These are phyloP conservation scores for Bolboschoenoplectus hybrid DNA, from an alignment of 202 grass and related monocot species.

Conservation along the genomic window DNA sequence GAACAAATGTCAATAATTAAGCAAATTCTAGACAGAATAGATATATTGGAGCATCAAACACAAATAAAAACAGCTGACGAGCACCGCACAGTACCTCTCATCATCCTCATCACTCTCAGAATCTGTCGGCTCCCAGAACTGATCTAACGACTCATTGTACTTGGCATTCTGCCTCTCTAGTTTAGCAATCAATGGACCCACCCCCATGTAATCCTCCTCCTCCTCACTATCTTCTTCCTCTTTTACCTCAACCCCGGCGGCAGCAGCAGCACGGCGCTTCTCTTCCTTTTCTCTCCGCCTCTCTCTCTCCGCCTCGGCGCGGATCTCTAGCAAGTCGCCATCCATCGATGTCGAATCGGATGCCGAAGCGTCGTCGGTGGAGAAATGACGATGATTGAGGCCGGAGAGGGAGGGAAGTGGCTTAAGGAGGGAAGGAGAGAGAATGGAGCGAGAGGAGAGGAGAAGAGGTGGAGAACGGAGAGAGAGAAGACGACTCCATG, in stretches of 20 bases:
- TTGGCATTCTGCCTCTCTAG: slow-evolving; percentile 56
- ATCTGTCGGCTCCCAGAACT: slow-evolving; percentile 75
- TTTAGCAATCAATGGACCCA: slow-evolving; percentile 73
- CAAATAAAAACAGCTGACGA: too few species aligned
- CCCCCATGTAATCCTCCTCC: slow-evolving; percentile 74
- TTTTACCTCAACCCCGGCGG: slow-evolving; percentile 15
- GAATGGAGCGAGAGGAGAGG: background rate
- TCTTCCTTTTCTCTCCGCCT: slow-evolving; percentile 50
- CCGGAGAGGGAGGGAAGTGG: slow-evolving; percentile 43
- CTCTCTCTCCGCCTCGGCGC: slow-evolving; percentile 65
- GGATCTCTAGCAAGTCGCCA: slow-evolving; percentile 53
- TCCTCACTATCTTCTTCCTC: slow-evolving; percentile 29
- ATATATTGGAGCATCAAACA: background rate
- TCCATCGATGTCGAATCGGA: slow-evolving; percentile 27
- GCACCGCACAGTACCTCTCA: slow-evolving; percentile 54
- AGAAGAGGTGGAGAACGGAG: background rate
- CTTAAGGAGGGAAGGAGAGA: slow-evolving; percentile 24
- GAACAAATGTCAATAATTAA: background rate
- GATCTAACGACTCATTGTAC: slow-evolving; percentile 37
- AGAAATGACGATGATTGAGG: slow-evolving; percentile 41
- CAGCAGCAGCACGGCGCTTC: background rate
- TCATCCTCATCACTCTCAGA: slow-evolving; percentile 83
- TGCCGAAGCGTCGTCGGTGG: background rate
- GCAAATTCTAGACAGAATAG: background rate
- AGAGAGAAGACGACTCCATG: slow-evolving; percentile 53